Conservation (phyloP, 805 yeast genomes). For the Pichia occidentalis region DNA sequence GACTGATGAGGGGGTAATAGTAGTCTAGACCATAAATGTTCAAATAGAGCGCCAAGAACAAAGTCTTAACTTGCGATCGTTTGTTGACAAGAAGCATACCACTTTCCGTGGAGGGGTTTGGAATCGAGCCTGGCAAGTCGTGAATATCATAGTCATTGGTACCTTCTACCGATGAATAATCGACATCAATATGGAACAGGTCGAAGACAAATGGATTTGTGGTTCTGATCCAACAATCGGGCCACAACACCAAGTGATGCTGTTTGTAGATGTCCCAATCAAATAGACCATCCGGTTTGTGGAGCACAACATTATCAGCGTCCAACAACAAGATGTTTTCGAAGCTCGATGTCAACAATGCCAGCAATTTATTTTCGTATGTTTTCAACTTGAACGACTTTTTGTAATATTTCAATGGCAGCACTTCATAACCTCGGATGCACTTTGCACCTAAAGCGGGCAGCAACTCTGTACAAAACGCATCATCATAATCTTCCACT, state of each 20-base stretch:
- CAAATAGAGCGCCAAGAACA: conserved; percentile 54
- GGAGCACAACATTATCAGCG: conserved; percentile 44
- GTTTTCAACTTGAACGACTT: conserved; percentile 33
- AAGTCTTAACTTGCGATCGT: conserved; percentile 44
- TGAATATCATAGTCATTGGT: conserved; percentile 41
- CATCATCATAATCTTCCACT: conserved; percentile 37
- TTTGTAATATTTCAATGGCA: conserved; percentile 25
- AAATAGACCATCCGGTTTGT: conserved; percentile 40
- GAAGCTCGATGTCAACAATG: conserved; percentile 40
- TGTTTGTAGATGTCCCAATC: conserved; percentile 36
- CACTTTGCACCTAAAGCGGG: conserved; percentile 42
- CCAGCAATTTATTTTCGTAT: conserved; percentile 46
- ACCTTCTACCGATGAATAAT: conserved; percentile 2
- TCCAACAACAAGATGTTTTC: conserved; percentile 43
- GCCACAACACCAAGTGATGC: conserved; percentile 52
- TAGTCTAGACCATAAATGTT: conserved; percentile 57
- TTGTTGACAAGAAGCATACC: conserved; percentile 64
- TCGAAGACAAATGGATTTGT: conserved; percentile 55
- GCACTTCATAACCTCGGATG: conserved; percentile 32
- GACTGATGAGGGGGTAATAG: conserved; percentile 62
- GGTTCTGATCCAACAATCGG: conserved; percentile 66
- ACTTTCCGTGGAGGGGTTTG: conserved; percentile 63
- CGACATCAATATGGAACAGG: conserved; percentile 12
- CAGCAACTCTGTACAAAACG: conserved; percentile 37
- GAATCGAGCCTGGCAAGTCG: conserved; percentile 56